These are phyloP conservation scores for Rhizoclosmatium hyalinum DNA, from an alignment of 371 early-diverging fungal genomes.

Conservation along the genomic window DNA sequence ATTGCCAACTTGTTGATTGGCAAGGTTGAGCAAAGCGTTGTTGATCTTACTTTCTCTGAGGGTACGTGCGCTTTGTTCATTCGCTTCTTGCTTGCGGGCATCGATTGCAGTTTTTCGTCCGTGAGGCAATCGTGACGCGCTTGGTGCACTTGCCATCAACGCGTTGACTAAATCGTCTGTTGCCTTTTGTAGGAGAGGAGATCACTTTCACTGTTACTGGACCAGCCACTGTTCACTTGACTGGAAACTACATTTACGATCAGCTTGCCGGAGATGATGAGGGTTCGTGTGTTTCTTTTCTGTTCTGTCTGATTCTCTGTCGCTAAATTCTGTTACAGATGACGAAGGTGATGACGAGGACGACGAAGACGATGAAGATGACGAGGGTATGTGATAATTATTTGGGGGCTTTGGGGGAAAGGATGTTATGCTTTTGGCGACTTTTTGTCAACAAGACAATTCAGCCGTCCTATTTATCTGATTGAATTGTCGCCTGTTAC, in stretches of 20 bases:
- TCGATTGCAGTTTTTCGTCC: constrained; percentile 14
- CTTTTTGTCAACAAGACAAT: too few species aligned
- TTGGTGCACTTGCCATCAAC: too few species aligned
- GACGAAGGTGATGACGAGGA: constrained; percentile 58
- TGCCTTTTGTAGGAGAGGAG: constrained; percentile 54
- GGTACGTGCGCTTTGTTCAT: constrained; percentile 63
- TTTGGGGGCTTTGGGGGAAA: neutral
- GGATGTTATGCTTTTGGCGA: too few species aligned
- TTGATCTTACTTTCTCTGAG: constrained; percentile 76
- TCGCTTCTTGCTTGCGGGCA: neutral
- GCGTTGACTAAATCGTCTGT: constrained; percentile 64
- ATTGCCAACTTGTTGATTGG: constrained; percentile 81
- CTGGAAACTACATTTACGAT: constrained; percentile 75
- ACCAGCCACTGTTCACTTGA: constrained; percentile 70
- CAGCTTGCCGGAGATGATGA: constrained; percentile 49
- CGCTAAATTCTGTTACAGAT: constrained; percentile 65
- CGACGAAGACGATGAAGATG: constrained; percentile 52
- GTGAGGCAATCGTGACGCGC: too few species aligned
- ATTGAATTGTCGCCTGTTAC: too few species aligned
- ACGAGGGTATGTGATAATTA: constrained; percentile 43
- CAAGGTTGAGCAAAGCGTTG: constrained; percentile 72
- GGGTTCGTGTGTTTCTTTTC: constrained; percentile 1
- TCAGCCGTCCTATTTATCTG: too few species aligned
- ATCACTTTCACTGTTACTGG: constrained; percentile 73
- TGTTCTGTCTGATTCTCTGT: constrained; percentile 4